phyloP scores from a whole-genome alignment of 2,329 filamentous ascomycete species.

The Aspergillus sp. region DNA sequence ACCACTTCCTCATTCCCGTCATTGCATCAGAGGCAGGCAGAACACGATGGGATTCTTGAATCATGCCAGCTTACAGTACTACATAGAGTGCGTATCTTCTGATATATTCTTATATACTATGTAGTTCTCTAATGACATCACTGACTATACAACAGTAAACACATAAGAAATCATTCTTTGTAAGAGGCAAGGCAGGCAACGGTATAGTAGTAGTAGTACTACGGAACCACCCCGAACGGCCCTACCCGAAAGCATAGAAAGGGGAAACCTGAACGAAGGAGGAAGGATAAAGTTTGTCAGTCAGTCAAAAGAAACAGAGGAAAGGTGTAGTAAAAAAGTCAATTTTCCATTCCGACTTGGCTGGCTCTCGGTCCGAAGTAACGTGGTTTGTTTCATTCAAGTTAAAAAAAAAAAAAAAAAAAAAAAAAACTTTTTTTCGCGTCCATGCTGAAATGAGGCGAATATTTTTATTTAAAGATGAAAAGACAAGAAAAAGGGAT shows the following conservation, averaged over 20 bases:
- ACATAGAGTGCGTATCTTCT: too few species aligned
- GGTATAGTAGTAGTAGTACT: neutral
- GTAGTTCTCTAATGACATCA: too few species aligned
- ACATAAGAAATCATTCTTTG: neutral
- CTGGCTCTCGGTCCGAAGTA: neutral
- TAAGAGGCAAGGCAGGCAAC: neutral
- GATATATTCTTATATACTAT: too few species aligned
- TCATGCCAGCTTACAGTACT: neutral
- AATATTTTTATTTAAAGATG: neutral
- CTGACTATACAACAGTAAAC: too few species aligned
- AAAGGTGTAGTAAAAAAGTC: neutral
- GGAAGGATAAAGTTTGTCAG: neutral
- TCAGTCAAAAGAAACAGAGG: neutral
- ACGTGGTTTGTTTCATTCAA: neutral
- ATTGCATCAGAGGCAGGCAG: neutral
- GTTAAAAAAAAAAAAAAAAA: neutral
- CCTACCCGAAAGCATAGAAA: neutral
- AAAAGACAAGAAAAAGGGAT: neutral
- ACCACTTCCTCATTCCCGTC: neutral
- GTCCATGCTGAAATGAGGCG: neutral
- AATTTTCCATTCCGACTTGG: neutral
- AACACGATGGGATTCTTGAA: neutral
- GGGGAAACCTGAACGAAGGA: neutral
- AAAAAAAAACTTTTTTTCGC: neutral
- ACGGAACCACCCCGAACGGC: conserved; percentile 1